Conservation (phyloP, 495 filamentous ascomycete species). For the Trichoderma gamsii region DNA sequence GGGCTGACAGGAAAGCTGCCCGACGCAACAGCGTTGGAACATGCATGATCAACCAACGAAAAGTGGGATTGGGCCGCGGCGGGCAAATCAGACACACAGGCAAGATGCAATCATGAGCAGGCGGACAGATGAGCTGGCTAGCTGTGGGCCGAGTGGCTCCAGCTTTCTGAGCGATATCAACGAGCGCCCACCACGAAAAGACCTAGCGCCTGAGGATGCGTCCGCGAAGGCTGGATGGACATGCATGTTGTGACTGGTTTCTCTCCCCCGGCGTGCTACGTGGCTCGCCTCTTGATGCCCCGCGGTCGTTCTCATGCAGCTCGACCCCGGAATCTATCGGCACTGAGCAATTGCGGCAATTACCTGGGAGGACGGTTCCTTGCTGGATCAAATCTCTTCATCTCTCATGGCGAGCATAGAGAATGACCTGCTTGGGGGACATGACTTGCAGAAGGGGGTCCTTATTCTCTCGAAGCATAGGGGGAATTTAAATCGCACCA, state of each 20-base stretch:
- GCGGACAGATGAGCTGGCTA: constrained; percentile 13
- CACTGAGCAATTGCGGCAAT: constrained; percentile 5
- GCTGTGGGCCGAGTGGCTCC: constrained; percentile 12
- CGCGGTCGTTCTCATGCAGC: constrained; percentile 11
- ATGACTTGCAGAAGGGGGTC: background rate
- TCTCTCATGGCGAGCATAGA: background rate
- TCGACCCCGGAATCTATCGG: constrained; percentile 7
- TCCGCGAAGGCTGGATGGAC: constrained; percentile 12
- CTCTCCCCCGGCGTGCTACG: constrained; percentile 13
- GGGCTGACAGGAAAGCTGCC: constrained; percentile 12
- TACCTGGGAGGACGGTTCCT: background rate
- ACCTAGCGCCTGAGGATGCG: constrained; percentile 1
- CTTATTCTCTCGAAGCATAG: background rate
- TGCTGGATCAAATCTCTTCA: background rate
- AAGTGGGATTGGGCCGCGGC: background rate
- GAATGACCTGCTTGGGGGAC: background rate
- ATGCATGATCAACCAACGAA: constrained; percentile 13
- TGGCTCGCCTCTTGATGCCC: constrained; percentile 17
- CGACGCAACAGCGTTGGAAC: constrained; percentile 1
- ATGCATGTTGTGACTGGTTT: background rate
- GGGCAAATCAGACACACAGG: background rate
- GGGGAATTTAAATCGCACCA: background rate
- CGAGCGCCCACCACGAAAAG: background rate
- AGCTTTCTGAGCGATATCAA: constrained; percentile 12
- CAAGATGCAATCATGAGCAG: constrained; percentile 6